phyloP scores from a whole-genome alignment of 139 green algal genomes.

The Yamagishiella unicocca region DNA sequence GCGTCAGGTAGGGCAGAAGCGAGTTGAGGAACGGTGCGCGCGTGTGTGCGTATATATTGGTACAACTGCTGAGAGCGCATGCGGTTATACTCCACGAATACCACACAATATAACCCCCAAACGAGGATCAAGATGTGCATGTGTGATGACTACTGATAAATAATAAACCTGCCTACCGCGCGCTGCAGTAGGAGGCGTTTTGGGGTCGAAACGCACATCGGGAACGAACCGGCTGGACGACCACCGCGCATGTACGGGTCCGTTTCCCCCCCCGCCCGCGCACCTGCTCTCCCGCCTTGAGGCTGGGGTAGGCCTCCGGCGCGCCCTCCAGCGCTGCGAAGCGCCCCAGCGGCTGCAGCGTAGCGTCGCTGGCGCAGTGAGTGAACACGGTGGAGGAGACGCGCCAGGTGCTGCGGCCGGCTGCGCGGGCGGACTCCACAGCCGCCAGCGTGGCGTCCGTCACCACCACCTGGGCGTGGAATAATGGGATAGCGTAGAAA shows the following conservation, averaged over 20 bases:
- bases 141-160: no score
- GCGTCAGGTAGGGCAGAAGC: not conserved
- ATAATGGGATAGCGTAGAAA: no score
- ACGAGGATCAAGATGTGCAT: no score
- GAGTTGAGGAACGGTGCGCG: not conserved
- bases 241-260: no score
- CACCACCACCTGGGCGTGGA: slow-evolving; percentile 90
- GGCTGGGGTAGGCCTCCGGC: not conserved
- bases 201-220: no score
- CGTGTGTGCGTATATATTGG: no score
- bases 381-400: slow-evolving; percentile 92
- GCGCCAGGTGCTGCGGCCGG: slow-evolving; percentile 82
- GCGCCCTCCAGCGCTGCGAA: slow-evolving; percentile 6
- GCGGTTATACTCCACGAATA: no score
- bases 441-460: slow-evolving; percentile 77
- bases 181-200: no score
- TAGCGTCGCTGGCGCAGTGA: slow-evolving; percentile 59
- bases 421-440: slow-evolving; percentile 58
- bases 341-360: slow-evolving; percentile 45
- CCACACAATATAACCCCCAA: no score
- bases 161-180: no score
- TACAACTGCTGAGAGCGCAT: no score
- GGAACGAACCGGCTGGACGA: no score
- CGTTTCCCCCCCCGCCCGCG: not conserved
- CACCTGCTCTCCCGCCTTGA: slow-evolving; percentile 46